A percentile compares a stretch with the other conserved stretches of the same genome.
These are phyloP conservation scores for Spraguea lophii DNA, from an alignment of 371 early-diverging fungal species.

Conservation along the genomic window DNA sequence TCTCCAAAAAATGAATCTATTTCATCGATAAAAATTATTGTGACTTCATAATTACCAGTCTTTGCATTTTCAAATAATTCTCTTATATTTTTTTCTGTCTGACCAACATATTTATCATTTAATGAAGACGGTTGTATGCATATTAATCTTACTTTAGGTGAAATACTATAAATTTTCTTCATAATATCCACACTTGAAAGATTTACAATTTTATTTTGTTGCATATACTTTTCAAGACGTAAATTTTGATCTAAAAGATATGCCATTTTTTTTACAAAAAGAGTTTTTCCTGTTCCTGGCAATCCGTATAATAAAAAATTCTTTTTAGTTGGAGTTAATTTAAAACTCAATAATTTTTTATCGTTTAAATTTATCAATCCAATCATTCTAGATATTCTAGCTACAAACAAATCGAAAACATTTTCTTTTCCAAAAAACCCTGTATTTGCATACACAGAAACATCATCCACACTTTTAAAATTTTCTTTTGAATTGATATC, in stretches of 20 bases:
- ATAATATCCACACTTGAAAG: not conserved
- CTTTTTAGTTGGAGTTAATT: conserved; percentile 6
- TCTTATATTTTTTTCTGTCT: conserved; percentile 45
- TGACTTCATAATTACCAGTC: conserved; percentile 29
- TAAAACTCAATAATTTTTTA: not conserved
- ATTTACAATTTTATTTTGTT: not conserved
- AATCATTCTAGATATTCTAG: not conserved
- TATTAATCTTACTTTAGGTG: conserved; percentile 37
- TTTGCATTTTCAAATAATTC: conserved; percentile 45
- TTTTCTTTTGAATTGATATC: not conserved
- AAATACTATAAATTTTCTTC: not conserved
- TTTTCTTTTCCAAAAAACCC: not conserved
- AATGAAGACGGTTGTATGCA: conserved; percentile 45
- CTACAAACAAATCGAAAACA: not conserved
- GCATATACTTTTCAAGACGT: not conserved
- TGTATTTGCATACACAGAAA: not conserved
- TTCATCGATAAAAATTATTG: conserved; percentile 48
- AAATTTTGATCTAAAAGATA: conserved; percentile 31
- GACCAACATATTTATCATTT: conserved; percentile 47
- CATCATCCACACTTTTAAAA: not conserved
- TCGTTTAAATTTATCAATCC: not conserved
- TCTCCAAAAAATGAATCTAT: conserved; percentile 47
- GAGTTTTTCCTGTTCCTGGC: conserved; percentile 46
- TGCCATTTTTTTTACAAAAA: conserved; percentile 44
- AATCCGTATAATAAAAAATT: conserved; percentile 45